A percentile compares a stretch with the other conserved stretches of the same genome.
These are phyloP conservation scores for Phylloporus sp. DNA, from an alignment of 768 basidiomycete genomes.

Conservation along the genomic window DNA sequence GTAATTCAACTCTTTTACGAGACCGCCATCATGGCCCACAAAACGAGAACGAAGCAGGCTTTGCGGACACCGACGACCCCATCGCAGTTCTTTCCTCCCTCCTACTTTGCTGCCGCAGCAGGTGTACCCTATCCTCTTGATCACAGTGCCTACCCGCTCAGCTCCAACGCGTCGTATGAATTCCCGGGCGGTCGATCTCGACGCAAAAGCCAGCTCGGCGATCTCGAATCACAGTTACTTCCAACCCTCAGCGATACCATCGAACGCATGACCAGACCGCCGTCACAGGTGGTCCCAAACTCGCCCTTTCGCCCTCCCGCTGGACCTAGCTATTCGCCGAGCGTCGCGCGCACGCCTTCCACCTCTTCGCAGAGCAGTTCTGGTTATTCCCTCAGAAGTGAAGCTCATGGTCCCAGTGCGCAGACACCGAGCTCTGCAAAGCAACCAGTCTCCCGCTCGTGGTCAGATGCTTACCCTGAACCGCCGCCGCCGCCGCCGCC, in stretches of 20 bases:
- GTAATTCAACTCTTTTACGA: not conserved
- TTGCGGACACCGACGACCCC: conserved; percentile 25
- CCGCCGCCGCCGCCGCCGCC: conserved; percentile 6
- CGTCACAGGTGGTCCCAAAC: conserved; percentile 27
- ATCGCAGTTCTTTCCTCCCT: conserved; percentile 47
- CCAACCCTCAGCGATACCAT: conserved; percentile 71
- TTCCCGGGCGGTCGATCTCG: conserved; percentile 6
- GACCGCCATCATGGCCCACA: conserved; percentile 10
- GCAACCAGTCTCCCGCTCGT: conserved; percentile 6
- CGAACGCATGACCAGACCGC: conserved; percentile 63
- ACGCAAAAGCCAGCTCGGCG: conserved; percentile 41
- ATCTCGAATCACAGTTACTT: conserved; percentile 57
- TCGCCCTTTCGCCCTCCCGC: conserved; percentile 6
- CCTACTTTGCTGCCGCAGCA: conserved; percentile 52
- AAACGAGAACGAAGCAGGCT: conserved; percentile 29
- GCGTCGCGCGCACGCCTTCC: conserved; percentile 16
- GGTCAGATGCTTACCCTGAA: conserved; percentile 8
- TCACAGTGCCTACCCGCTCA: conserved; percentile 7
- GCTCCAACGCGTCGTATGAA: conserved; percentile 17
- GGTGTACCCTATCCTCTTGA: conserved; percentile 28
- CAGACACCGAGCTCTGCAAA: conserved; percentile 3
- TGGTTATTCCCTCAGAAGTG: conserved; percentile 7
- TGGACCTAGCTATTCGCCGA: not conserved
- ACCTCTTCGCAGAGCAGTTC: conserved; percentile 18
- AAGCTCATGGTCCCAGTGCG: not conserved